Conservation (phyloP, 371 early-diverging fungal species). For the Mortierella sp. region DNA sequence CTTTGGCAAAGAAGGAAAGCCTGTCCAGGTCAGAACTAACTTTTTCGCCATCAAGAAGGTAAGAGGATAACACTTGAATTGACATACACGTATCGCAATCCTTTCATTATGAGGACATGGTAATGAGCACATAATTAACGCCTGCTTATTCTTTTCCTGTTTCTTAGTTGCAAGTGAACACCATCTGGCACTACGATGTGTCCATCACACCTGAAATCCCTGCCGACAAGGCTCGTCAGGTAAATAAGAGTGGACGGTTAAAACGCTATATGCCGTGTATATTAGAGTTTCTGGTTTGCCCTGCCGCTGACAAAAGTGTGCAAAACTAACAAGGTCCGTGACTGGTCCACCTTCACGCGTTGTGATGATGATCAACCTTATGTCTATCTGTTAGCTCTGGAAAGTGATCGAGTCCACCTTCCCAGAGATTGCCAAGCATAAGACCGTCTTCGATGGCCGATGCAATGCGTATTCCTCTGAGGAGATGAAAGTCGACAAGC, state of each 20-base stretch:
- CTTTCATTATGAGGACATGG: no score
- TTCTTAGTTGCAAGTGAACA: constrained; percentile 32
- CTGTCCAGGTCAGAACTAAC: constrained; percentile 19
- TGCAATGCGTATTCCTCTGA: constrained; percentile 60
- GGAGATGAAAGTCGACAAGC: constrained; percentile 13
- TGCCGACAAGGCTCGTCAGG: constrained; percentile 55
- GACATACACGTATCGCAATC: no score
- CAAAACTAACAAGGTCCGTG: neutral
- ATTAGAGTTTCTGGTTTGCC: neutral
- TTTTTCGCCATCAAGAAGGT: constrained; percentile 48
- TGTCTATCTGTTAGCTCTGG: no score
- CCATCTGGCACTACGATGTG: constrained; percentile 51
- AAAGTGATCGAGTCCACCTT: constrained; percentile 57
- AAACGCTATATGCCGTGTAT: neutral
- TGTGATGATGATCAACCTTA: no score
- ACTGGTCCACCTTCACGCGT: no score
- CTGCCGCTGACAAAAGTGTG: no score
- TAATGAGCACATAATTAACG: no score
- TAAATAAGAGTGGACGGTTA: constrained; percentile 1
- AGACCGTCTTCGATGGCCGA: constrained; percentile 61
- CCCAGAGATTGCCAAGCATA: constrained; percentile 48
- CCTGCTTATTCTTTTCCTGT: neutral
- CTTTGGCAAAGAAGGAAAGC: constrained; percentile 22
- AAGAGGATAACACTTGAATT: neutral
- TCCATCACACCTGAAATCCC: constrained; percentile 49